Base-by-base conservation (phyloP, 2,329 filamentous ascomycete genomes). In the Xylariaceae sp. region DNA sequence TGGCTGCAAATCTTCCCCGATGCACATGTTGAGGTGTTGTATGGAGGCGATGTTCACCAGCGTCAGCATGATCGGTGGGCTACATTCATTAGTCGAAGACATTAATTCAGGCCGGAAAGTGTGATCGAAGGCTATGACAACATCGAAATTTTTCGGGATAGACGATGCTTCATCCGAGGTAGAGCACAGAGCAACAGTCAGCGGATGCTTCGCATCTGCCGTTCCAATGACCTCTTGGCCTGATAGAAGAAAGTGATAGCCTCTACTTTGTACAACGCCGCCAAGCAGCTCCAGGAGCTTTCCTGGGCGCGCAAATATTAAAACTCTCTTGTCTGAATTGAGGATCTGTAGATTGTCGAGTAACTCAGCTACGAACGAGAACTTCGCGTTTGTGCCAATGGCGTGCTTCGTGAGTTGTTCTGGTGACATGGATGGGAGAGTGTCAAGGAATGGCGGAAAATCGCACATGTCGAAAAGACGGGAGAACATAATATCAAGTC, bases 301-400 rank as follows among this genome's bases (percentile, higher is more conserved):
- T 7, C 74, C 73, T 4, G 77, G 74, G 26, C 77, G 77, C 6
- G 74, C 78, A 8, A 86, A 63, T 29, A 86, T 74, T 11, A 84
- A 67, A 6, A 86, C 66, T 37, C 75, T 78, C 39, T 73, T 75
- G 8, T 76, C 71, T 9, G 67, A 66, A 12, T 60, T 60, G 8
- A 70, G 66, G 12, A 70, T 66, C n/a, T 65, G 63, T 8, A 84
- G 64, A 6, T 67, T 63, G 26, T 76, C 70, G 32, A 85, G 64
- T 3, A 86, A 70, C 58, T 84, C 80, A 44, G 74, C 77, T 4
- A 85, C 62, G 60, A 86, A 86, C 34, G 74, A 76, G 60, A 80
- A 82, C 60, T 86, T 86, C 52, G 79, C 71, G 65, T 83, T 85
- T 7, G 80, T 77, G 50, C 77, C 77, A 53, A 77, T 74, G 1